These are phyloP conservation scores for Quercus robur DNA, from an alignment of 306 rosid species.

Conservation along the genomic window DNA sequence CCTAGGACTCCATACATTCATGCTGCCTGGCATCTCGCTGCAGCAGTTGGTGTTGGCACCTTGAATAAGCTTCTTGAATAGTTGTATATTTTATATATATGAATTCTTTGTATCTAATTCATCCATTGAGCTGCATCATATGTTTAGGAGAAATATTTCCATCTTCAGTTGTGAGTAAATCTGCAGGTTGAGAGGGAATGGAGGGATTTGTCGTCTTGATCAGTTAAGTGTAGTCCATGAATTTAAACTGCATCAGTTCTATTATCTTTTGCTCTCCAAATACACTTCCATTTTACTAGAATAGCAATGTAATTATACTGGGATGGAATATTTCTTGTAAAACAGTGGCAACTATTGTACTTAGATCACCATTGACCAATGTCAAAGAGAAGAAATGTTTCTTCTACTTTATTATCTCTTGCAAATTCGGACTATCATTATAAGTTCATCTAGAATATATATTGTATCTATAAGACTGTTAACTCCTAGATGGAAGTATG, in stretches of 20 bases:
- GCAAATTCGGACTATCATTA: neutral
- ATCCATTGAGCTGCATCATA: conserved; percentile 8
- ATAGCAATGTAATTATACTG: neutral
- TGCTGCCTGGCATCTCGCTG: conserved; percentile 99
- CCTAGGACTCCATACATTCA: conserved; percentile 86
- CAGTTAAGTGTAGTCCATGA: conserved; percentile 6
- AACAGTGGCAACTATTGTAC: neutral
- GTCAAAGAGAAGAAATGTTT: neutral
- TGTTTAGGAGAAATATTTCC: conserved; percentile 21
- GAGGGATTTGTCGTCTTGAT: conserved; percentile 5
- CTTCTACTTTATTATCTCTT: neutral
- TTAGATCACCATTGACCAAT: neutral
- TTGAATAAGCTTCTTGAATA: conserved; percentile 95
- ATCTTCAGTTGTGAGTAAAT: conserved; percentile 13
- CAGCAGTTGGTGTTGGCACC: conserved; percentile 89
- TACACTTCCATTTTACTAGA: neutral
- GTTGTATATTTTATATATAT: conserved; percentile 5
- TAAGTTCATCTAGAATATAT: neutral
- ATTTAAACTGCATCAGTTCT: conserved; percentile 12
- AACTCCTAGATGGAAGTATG: no score
- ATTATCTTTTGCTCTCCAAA: neutral
- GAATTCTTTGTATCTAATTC: neutral
- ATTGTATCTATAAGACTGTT: neutral
- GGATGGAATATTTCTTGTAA: neutral
- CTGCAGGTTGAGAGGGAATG: neutral